Evolutionary conservation across 1,284 basidiomycete genomes (phyloP).

Genomic region (Melampsora abietis-canadensis): DNA sequence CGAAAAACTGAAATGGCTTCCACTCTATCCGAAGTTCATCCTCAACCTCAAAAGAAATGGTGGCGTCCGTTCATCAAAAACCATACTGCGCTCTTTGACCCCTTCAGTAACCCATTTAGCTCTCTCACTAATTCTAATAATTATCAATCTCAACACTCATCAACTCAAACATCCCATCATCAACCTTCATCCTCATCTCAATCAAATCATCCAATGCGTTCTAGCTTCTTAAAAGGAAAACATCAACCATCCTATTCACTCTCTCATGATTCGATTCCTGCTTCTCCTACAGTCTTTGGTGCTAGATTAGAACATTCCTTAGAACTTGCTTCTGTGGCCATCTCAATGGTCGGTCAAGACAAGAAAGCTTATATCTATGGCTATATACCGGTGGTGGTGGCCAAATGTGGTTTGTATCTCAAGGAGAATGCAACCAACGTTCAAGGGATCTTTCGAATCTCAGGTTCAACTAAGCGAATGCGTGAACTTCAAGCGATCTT

Average conservation of each 20-base stretch:
- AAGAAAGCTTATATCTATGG: constrained; percentile 61
- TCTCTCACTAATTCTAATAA: too few relatives aligned
- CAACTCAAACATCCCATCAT: neutral
- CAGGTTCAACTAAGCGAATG: constrained; percentile 90
- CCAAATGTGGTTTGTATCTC: constrained; percentile 87
- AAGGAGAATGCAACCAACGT: constrained; percentile 91
- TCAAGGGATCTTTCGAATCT: constrained; percentile 91
- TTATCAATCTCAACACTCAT: neutral
- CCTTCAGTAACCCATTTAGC: too few relatives aligned
- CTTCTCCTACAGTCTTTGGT: constrained; percentile 65
- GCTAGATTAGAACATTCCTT: constrained; percentile 78
- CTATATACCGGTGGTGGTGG: constrained; percentile 92
- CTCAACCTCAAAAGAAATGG: constrained; percentile 24
- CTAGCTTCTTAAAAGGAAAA: neutral
- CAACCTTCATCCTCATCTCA: neutral
- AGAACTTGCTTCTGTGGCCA: constrained; percentile 83
- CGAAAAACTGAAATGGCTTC: constrained; percentile 4
- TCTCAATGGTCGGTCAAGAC: constrained; percentile 75
- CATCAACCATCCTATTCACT: neutral
- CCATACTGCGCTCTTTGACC: too few relatives aligned
- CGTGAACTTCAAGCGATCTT: constrained; percentile 87
- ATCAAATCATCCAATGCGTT: constrained; percentile 2
- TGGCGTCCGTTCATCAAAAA: constrained; percentile 29
- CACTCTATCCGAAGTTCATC: constrained; percentile 28
- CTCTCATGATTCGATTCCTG: neutral